phyloP scores from a whole-genome alignment of 1,284 basidiomycete species.

The Moesziomyces sp. region DNA sequence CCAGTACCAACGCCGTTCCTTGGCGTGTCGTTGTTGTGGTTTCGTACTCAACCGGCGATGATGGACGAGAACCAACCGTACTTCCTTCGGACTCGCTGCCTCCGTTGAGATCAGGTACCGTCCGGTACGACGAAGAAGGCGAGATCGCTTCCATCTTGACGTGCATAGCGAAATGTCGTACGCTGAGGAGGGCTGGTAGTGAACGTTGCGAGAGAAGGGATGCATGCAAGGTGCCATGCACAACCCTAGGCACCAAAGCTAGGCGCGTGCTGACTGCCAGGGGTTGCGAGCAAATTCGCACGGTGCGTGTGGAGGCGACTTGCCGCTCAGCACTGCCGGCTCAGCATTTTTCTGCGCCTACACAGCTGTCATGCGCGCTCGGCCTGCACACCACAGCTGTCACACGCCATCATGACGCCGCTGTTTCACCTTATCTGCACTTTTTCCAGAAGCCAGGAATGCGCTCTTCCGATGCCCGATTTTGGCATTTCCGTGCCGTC shows the following conservation, averaged over 20 bases:
- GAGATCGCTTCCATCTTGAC: neutral
- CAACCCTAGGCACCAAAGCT: neutral
- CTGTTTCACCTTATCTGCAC: neutral
- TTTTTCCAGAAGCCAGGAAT: neutral
- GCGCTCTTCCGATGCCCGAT: too few species aligned
- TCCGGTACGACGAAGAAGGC: neutral
- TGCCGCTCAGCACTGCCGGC: too few species aligned
- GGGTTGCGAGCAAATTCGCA: neutral
- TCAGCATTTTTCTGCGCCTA: too few species aligned
- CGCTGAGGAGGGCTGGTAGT: too few species aligned
- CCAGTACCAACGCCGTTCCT: slow-evolving; percentile 25
- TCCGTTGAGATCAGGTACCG: neutral
- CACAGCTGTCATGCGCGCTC: neutral
- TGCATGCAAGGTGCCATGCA: neutral
- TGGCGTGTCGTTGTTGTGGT: slow-evolving; percentile 1
- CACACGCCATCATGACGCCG: neutral
- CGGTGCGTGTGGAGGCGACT: neutral
- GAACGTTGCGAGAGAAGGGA: too few species aligned
- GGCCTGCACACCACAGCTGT: neutral
- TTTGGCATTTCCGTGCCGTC: neutral
- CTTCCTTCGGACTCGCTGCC: neutral
- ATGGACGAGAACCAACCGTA: slow-evolving; percentile 1
- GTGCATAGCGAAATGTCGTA: too few species aligned
- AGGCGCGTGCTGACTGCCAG: neutral
- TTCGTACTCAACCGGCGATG: slow-evolving; percentile 10